These are phyloP conservation scores for Papiliotrema laurentii DNA, from an alignment of 1,284 basidiomycete species.

Conservation along the genomic window DNA sequence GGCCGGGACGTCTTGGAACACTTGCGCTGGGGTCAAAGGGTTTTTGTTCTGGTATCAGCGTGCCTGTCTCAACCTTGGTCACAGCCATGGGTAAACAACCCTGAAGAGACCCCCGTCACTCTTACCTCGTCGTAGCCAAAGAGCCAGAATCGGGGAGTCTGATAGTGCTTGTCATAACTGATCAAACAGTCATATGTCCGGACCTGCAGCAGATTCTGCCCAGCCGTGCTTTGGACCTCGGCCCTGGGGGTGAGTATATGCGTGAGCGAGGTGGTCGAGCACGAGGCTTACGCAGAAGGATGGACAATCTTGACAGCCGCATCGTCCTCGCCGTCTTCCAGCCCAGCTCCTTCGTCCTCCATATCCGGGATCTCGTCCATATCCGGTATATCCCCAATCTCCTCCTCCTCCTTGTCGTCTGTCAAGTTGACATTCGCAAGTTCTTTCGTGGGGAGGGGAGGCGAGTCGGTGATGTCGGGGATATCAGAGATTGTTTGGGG, in stretches of 20 bases:
- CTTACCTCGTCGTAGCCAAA: conserved; percentile 88
- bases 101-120: too few species aligned
- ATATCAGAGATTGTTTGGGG: conserved; percentile 42
- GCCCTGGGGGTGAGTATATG: too few species aligned
- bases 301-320: conserved; percentile 49
- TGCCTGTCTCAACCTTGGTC: conserved; percentile 13
- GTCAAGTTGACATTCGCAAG: conserved; percentile 49
- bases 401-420: conserved; percentile 25
- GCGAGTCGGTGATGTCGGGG: conserved; percentile 41
- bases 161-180: conserved; percentile 97
- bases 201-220: conserved; percentile 82
- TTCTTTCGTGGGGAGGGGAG: conserved; percentile 25
- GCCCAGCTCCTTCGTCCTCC: conserved; percentile 67
- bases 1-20: conserved; percentile 95
- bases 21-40: conserved; percentile 78
- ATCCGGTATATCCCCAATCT: conserved; percentile 62
- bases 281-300: conserved; percentile 29
- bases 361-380: conserved; percentile 90
- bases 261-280: too few species aligned
- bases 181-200: conserved; percentile 99
- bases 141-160: conserved; percentile 91
- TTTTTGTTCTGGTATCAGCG: conserved; percentile 62
- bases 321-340: conserved; percentile 69
- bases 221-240: conserved; percentile 53
- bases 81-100: too few species aligned